Base-by-base conservation (phyloP, 495 filamentous ascomycete species). In the Sordaria brevicollis region DNA sequence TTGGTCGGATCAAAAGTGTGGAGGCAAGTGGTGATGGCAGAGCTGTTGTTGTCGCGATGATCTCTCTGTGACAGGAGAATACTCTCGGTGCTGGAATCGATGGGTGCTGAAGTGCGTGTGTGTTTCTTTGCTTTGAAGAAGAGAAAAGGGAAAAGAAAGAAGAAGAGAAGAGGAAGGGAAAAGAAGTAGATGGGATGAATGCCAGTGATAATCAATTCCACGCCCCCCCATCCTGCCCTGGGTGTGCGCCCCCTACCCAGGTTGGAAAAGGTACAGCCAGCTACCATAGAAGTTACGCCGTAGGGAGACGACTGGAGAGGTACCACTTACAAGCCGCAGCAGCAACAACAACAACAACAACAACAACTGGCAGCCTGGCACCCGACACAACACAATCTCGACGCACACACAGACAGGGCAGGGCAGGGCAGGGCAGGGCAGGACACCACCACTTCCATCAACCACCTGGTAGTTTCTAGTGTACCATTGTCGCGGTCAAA, bases 21-120 rank as follows among this genome's bases (percentile, higher is more conserved):
- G 67, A 71, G 68, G 67, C 79, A 76, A n/a, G n/a, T n/a, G 76
- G 77, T 75, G 71, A 72, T 79, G 81, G 82, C 82, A 78, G 76
- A 74, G 82, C 82, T 85, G 81, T 74, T 79, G 82, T 81, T 85
- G 80, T 74, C 78, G 81, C 83, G 83, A 84, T 78, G 78, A 80
- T 82, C 82, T 78, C 72, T 82, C 83, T 82, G 83, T 83, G 83
- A 85, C 83, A 81, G 79, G 78, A 80, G 81, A 80, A 77, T 77
- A 81, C 79, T 84, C 83, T 84, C 81, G 74, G 76, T 76, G 73
- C 74, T 77, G 76, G 75, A 77, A 73, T 77, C 73, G 74, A 77
- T 79, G 76, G n/a, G 77, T 76, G 76, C 74, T 69, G 69, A 76
- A 76, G 77, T 77, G 81, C 74, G 74, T 75, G 73, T 76, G 79